Conservation (phyloP, 306 rosid species). For the Cajanus cajan region DNA sequence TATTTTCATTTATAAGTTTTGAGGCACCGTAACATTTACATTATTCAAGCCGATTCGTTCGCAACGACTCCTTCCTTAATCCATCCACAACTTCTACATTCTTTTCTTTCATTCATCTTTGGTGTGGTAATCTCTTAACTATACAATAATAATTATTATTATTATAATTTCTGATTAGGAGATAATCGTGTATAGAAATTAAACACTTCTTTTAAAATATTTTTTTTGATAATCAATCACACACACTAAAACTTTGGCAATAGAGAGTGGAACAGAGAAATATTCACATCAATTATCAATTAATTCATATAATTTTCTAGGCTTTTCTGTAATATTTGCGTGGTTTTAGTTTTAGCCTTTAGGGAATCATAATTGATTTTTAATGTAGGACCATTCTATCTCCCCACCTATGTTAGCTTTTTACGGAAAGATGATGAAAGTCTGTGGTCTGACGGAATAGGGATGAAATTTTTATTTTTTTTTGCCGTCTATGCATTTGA, state of each 20-base stretch:
- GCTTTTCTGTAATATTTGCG: neutral
- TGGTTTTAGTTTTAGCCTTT: neutral
- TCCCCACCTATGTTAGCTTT: neutral
- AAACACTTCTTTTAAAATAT: no score
- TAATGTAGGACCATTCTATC: neutral
- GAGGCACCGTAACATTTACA: no score
- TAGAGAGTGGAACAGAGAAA: neutral
- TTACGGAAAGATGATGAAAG: neutral
- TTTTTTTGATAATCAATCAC: neutral
- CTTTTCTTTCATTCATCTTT: no score
- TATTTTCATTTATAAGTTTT: no score
- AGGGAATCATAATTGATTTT: neutral
- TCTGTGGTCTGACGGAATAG: neutral
- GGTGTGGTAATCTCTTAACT: no score
- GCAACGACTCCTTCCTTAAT: no score
- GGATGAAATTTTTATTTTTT: neutral
- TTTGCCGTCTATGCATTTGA: neutral
- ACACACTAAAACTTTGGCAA: neutral
- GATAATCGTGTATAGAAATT: no score
- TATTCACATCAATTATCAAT: neutral
- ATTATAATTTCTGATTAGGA: no score
- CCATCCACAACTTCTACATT: no score
- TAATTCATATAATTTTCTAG: neutral
- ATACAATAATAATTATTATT: no score
- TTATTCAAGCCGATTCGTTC: no score